Conservation (phyloP, 2,329 filamentous ascomycete genomes). For the Fusarium sp. region DNA sequence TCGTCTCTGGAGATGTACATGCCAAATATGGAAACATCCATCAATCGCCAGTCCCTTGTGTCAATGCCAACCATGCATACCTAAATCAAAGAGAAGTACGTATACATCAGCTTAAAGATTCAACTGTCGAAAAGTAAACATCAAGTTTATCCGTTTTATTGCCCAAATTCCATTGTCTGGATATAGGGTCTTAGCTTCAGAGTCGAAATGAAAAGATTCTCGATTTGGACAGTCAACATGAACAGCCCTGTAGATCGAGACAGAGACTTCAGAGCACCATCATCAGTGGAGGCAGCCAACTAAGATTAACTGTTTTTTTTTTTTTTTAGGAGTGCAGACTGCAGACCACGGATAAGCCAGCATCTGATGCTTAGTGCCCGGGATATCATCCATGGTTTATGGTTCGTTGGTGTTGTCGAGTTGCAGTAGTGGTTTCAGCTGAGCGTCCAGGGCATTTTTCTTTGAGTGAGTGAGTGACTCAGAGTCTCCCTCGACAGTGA, state of each 20-base stretch:
- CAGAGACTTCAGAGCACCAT: neutral
- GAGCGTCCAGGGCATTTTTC: slow-evolving; percentile 5
- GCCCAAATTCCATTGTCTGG: neutral
- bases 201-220: slow-evolving; percentile 24
- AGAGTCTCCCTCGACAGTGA: neutral
- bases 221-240: slow-evolving; percentile 9
- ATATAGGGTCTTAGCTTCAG: slow-evolving; percentile 7
- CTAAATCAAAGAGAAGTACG: neutral
- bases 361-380: slow-evolving; percentile 5
- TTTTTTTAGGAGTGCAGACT: neutral
- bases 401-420: slow-evolving; percentile 15
- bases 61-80: slow-evolving; percentile 19
- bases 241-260: slow-evolving; percentile 22
- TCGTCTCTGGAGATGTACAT: slow-evolving; percentile 16
- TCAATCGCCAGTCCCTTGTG: slow-evolving; percentile 13
- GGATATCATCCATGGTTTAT: slow-evolving; percentile 11
- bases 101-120: neutral
- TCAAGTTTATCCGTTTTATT: neutral
- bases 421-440: slow-evolving; percentile 39
- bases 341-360: slow-evolving; percentile 1
- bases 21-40: slow-evolving; percentile 37
- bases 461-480: slow-evolving; percentile 1
- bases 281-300: slow-evolving; percentile 11
- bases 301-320: slow-evolving; percentile 3
- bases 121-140: neutral